phyloP scores from a whole-genome alignment of 805 yeast species.

The Metschnikowia koreensis region DNA sequence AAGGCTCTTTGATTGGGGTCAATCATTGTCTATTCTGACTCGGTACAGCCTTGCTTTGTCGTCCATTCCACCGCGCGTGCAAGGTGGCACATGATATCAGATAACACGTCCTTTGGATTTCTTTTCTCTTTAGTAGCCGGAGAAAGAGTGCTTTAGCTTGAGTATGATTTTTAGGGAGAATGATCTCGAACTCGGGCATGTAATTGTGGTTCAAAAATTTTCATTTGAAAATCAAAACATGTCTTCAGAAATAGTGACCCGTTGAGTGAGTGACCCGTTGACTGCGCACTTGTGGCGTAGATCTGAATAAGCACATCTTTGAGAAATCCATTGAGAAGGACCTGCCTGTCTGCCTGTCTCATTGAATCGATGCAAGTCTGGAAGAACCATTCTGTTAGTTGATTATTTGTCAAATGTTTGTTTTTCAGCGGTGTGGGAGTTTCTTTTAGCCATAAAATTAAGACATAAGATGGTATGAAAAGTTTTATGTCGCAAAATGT shows the following conservation, averaged over 20 bases:
- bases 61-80: background rate
- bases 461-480: too few relatives aligned
- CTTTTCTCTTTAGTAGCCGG: constrained; percentile 1
- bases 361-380: too few relatives aligned
- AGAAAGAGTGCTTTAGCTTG: background rate
- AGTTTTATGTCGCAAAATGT: too few relatives aligned
- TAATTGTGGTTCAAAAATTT: background rate
- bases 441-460: too few relatives aligned
- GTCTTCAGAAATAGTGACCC: background rate
- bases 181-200: background rate
- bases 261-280: background rate
- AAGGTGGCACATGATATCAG: background rate
- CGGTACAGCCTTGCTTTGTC: background rate
- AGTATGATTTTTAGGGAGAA: background rate
- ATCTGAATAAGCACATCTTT: too few relatives aligned
- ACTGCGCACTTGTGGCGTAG: background rate
- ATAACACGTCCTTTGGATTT: background rate
- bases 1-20: background rate
- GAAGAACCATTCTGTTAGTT: too few relatives aligned
- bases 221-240: background rate
- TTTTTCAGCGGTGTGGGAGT: too few relatives aligned
- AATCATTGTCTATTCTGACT: background rate
- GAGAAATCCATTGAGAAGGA: too few relatives aligned
- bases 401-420: too few relatives aligned
- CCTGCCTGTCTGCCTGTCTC: too few relatives aligned